phyloP scores from a whole-genome alignment of 2,329 filamentous ascomycete genomes.

The Neurospora crassa region DNA sequence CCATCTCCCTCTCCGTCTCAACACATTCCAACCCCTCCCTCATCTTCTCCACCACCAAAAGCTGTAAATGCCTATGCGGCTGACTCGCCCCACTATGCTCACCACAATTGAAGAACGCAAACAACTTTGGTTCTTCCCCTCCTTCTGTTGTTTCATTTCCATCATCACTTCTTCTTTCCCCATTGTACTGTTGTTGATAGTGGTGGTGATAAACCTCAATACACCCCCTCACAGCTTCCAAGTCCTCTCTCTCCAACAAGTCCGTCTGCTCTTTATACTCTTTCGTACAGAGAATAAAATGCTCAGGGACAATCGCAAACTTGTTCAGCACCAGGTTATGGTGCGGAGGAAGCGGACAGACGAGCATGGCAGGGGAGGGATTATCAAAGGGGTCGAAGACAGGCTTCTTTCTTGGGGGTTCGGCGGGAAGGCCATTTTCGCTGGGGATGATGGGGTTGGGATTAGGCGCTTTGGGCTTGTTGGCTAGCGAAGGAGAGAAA shows the following conservation, averaged over 20 bases:
- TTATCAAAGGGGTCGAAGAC: slow-evolving; percentile 55
- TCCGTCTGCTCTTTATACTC: slow-evolving; percentile 55
- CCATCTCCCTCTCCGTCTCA: not conserved
- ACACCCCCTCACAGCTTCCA: slow-evolving; percentile 52
- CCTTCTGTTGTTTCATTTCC: not conserved
- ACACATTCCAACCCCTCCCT: slow-evolving; percentile 34
- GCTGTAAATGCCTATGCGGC: slow-evolving; percentile 61
- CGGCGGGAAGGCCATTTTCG: slow-evolving; percentile 11
- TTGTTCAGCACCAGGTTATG: slow-evolving; percentile 67
- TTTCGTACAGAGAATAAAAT: slow-evolving; percentile 64
- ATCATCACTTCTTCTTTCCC: slow-evolving; percentile 15
- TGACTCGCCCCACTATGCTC: slow-evolving; percentile 58
- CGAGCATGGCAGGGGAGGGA: slow-evolving; percentile 43
- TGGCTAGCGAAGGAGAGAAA: slow-evolving; percentile 58
- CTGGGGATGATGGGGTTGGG: no score
- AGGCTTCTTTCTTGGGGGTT: slow-evolving; percentile 22
- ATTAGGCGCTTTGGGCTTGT: slow-evolving; percentile 48
- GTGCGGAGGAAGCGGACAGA: slow-evolving; percentile 38
- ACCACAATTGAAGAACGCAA: slow-evolving; percentile 63
- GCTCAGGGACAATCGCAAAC: slow-evolving; percentile 59
- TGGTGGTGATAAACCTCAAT: slow-evolving; percentile 41
- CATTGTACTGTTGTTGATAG: slow-evolving; percentile 1
- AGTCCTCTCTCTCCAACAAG: slow-evolving; percentile 49
- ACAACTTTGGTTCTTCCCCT: slow-evolving; percentile 29
- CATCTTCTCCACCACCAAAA: slow-evolving; percentile 59